Conservation (phyloP, 2,329 filamentous ascomycete species). For the Verticillium isaacii region DNA sequence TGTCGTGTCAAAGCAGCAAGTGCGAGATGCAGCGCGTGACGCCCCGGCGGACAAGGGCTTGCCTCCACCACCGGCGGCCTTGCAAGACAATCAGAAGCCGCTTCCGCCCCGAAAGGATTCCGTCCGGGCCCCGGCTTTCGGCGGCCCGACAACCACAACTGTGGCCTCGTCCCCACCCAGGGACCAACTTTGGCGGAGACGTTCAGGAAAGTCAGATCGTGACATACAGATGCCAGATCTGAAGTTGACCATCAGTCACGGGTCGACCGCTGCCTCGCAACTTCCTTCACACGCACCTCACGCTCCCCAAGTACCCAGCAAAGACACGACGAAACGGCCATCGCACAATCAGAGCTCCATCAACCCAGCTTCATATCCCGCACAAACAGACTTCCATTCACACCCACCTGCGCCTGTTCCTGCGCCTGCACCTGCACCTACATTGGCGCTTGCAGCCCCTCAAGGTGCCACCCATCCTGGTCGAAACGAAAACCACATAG, state of each 20-base stretch:
- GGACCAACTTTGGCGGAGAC: constrained; percentile 41
- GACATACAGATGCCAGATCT: constrained; percentile 42
- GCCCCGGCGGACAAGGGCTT: constrained; percentile 4
- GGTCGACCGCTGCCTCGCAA: constrained; percentile 38
- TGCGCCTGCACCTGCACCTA: not conserved
- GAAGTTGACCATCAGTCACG: constrained; percentile 42
- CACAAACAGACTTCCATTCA: constrained; percentile 6
- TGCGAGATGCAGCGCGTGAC: not conserved
- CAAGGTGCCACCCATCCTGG: constrained; percentile 1
- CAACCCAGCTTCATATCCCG: not conserved
- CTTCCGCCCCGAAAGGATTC: constrained; percentile 10
- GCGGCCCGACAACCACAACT: constrained; percentile 13
- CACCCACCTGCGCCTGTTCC: not conserved
- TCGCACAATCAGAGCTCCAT: not conserved
- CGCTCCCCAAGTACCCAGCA: constrained; percentile 5
- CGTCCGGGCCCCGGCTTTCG: constrained; percentile 9
- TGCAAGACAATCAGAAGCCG: not conserved
- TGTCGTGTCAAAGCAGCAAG: not conserved
- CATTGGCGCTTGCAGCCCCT: constrained; percentile 18
- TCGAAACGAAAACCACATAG: not conserved
- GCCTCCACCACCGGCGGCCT: constrained; percentile 6
- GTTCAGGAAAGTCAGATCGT: constrained; percentile 44
- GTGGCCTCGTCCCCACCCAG: constrained; percentile 21
- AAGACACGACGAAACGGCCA: not conserved
- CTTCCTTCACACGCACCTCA: constrained; percentile 6